Evolutionary conservation across 176 grass and related monocot genomes (phyloP).

Genomic region (Lolium perenne): DNA sequence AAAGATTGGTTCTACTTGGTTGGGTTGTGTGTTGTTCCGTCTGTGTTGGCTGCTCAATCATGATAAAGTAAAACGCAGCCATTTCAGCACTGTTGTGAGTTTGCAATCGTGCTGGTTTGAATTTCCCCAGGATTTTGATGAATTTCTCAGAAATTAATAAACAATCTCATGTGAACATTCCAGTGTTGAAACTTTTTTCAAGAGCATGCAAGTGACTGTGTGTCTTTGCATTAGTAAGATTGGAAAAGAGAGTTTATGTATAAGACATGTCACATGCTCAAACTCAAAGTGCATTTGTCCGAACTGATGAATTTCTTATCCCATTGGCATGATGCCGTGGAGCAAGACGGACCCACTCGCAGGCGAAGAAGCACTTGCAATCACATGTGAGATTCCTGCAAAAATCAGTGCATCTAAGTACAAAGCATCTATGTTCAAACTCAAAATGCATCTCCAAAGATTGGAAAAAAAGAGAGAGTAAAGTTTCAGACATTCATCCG

Average conservation of each 20-base stretch:
- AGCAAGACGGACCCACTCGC: not conserved
- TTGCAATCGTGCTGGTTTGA: not conserved
- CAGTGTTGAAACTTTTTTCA: not conserved
- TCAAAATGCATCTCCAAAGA: not conserved
- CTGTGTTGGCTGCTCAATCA: not conserved
- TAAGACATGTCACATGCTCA: not conserved
- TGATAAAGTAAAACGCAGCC: not conserved
- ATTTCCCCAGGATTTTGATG: not conserved
- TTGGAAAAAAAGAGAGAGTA: not conserved
- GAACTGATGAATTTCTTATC: too few relatives aligned
- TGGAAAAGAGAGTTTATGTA: not conserved
- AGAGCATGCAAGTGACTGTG: not conserved
- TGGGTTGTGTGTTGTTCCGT: not conserved
- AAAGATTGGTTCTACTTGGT: conserved; percentile 27
- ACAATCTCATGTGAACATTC: not conserved
- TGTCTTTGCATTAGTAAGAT: not conserved
- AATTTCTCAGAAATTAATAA: not conserved
- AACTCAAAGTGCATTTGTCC: not conserved
- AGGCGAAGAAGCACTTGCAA: not conserved
- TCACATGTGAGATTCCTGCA: not conserved
- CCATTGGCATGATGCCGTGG: not conserved
- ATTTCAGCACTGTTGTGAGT: not conserved
- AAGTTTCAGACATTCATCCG: not conserved
- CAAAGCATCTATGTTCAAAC: not conserved
- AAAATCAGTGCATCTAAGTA: not conserved